Evolutionary conservation across 768 basidiomycete species (phyloP).

Genomic region (Termitomyces heimii): DNA sequence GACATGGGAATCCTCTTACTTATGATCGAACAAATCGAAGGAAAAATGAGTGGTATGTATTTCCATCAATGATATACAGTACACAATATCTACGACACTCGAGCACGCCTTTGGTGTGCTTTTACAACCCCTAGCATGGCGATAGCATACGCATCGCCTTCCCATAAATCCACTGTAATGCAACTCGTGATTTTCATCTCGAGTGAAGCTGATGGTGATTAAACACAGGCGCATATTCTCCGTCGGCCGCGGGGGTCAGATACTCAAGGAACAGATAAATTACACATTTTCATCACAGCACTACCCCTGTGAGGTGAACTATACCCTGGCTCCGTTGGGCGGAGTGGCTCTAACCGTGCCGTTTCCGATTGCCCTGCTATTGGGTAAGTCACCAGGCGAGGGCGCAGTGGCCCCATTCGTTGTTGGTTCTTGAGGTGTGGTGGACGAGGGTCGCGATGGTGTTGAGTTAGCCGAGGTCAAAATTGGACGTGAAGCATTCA

Average conservation of each 20-base stretch:
- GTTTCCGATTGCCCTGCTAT: slow-evolving; percentile 14
- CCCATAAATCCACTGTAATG: slow-evolving; percentile 52
- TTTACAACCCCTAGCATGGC: slow-evolving; percentile 85
- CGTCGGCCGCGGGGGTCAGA: slow-evolving; percentile 27
- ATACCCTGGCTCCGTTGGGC: slow-evolving; percentile 12
- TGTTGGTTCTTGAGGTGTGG: slow-evolving; percentile 21
- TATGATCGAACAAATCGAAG: slow-evolving; percentile 32
- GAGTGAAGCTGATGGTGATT: background rate
- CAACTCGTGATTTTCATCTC: background rate
- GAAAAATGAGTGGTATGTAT: slow-evolving; percentile 12
- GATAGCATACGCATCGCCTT: slow-evolving; percentile 59
- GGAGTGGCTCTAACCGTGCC: slow-evolving; percentile 4
- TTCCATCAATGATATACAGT: background rate
- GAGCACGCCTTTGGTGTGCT: slow-evolving; percentile 75
- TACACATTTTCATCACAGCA: slow-evolving; percentile 53
- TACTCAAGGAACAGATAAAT: slow-evolving; percentile 16
- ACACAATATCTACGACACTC: background rate
- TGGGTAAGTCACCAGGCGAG: slow-evolving; percentile 8
- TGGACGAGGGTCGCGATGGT: slow-evolving; percentile 23
- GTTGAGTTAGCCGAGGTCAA: slow-evolving; percentile 15
- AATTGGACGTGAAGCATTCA: slow-evolving; percentile 54
- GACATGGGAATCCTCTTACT: slow-evolving; percentile 62
- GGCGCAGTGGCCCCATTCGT: slow-evolving; percentile 15
- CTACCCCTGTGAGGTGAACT: slow-evolving; percentile 29
- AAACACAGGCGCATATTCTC: slow-evolving; percentile 31